These are phyloP conservation scores for Leccinum fuscescens DNA, from an alignment of 1,284 basidiomycete species.

Conservation along the genomic window DNA sequence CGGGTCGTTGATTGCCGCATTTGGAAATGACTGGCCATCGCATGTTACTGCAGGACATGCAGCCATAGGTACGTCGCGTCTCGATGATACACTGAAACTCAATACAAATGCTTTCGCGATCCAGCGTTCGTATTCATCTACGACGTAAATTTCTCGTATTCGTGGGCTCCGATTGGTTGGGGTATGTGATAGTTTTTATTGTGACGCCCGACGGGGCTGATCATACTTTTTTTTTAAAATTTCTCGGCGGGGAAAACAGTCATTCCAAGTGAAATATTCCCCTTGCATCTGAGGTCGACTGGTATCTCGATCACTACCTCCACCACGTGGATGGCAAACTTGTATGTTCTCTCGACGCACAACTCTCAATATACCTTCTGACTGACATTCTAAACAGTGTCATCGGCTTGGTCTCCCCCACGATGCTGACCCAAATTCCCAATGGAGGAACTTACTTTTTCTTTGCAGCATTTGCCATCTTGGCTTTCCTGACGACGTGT, in stretches of 20 bases:
- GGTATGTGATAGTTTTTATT: conserved; percentile 17
- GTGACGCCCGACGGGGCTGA: background rate
- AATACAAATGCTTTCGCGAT: background rate
- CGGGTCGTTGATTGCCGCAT: conserved; percentile 30
- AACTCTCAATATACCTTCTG: background rate
- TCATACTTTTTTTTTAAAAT: background rate
- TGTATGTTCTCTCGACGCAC: conserved; percentile 9
- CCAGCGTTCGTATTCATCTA: conserved; percentile 35
- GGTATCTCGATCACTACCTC: conserved; percentile 37
- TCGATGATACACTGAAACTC: background rate
- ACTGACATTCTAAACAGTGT: conserved; percentile 14
- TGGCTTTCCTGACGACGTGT: conserved; percentile 34
- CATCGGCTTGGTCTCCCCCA: conserved; percentile 32
- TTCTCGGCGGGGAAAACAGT: conserved; percentile 13
- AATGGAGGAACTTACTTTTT: conserved; percentile 32
- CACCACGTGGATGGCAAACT: conserved; percentile 32
- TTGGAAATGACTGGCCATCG: conserved; percentile 28
- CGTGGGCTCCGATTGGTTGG: conserved; percentile 38
- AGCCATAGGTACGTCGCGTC: conserved; percentile 24
- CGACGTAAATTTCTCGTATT: conserved; percentile 36
- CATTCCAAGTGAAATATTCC: conserved; percentile 35
- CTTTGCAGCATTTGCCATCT: conserved; percentile 28
- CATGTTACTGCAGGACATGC: conserved; percentile 29
- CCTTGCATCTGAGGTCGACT: conserved; percentile 33
- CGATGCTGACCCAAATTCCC: conserved; percentile 26